Evolutionary conservation across 345 rosid genomes (phyloP).

Genomic region (Salix purpurea): DNA sequence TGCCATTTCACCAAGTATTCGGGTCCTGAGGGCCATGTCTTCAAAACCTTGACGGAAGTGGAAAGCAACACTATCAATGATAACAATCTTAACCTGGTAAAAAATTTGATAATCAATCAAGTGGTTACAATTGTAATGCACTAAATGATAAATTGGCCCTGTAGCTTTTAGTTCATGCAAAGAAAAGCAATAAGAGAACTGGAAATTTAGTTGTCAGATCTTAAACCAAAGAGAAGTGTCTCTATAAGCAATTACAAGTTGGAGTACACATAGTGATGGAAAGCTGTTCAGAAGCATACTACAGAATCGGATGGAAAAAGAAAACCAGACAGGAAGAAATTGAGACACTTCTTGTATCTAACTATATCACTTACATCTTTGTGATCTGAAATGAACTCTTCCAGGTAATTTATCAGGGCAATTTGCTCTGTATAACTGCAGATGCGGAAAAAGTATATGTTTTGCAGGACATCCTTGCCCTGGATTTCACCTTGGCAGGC

Average conservation of each 20-base stretch:
- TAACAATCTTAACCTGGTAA: conserved; percentile 69
- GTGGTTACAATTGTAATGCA: not conserved
- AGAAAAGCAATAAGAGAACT: not conserved
- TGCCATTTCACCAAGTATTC: conserved; percentile 73
- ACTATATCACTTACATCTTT: conserved; percentile 47
- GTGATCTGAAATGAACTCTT: conserved; percentile 70
- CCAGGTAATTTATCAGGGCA: conserved; percentile 69
- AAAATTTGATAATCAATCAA: not conserved
- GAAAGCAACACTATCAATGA: conserved; percentile 84
- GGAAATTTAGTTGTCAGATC: not conserved
- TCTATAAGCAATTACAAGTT: not conserved
- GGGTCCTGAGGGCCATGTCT: conserved; percentile 75
- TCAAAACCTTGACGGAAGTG: conserved; percentile 97
- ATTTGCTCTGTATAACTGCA: conserved; percentile 89
- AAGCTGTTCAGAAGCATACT: not conserved
- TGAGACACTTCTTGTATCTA: not conserved
- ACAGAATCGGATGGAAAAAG: not conserved
- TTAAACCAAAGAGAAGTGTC: not conserved
- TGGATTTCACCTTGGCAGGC: conserved; percentile 42
- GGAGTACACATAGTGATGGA: not conserved
- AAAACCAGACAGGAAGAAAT: not conserved
- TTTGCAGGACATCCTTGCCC: conserved; percentile 63
- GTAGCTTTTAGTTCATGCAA: not conserved
- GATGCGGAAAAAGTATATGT: conserved; percentile 74
- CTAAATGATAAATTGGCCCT: not conserved